phyloP scores from a whole-genome alignment of 2,329 filamentous ascomycete species.

The Cordyceps tenuipes region DNA sequence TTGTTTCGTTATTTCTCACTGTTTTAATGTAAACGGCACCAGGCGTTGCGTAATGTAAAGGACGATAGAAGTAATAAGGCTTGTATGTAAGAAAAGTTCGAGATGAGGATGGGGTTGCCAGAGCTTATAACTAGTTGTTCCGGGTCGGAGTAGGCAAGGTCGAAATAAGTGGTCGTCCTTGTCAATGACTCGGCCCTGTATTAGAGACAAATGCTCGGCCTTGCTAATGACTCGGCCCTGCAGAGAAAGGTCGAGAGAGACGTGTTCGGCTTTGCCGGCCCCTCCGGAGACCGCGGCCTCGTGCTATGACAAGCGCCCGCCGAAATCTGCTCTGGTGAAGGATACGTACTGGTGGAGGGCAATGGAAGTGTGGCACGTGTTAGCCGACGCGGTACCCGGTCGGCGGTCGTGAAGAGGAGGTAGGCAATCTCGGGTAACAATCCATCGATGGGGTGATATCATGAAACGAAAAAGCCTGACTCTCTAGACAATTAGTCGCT shows the following conservation, averaged over 20 bases:
- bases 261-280: slow-evolving; percentile 7
- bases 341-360: not conserved
- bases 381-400: not conserved
- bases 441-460: too few species aligned
- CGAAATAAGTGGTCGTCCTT: not conserved
- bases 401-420: not conserved
- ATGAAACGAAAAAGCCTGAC: too few species aligned
- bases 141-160: not conserved
- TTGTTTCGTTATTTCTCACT: slow-evolving; percentile 1
- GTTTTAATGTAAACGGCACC: not conserved
- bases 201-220: too few species aligned
- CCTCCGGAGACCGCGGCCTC: slow-evolving; percentile 5
- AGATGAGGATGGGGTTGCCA: not conserved
- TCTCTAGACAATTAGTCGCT: too few species aligned
- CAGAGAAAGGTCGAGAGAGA: not conserved
- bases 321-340: not conserved
- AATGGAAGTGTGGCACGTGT: slow-evolving; percentile 8
- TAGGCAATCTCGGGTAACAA: not conserved
- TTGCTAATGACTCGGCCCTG: not conserved
- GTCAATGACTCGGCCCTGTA: slow-evolving; percentile 4
- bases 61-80: not conserved
- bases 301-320: not conserved
- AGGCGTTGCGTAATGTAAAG: not conserved
- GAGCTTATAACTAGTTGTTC: not conserved
- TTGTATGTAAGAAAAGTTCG: not conserved